Evolutionary conservation across 345 rosid genomes (phyloP), one percentile per base, ranked within the genome.

Genomic region (Microthlaspi erraticum): DNA sequence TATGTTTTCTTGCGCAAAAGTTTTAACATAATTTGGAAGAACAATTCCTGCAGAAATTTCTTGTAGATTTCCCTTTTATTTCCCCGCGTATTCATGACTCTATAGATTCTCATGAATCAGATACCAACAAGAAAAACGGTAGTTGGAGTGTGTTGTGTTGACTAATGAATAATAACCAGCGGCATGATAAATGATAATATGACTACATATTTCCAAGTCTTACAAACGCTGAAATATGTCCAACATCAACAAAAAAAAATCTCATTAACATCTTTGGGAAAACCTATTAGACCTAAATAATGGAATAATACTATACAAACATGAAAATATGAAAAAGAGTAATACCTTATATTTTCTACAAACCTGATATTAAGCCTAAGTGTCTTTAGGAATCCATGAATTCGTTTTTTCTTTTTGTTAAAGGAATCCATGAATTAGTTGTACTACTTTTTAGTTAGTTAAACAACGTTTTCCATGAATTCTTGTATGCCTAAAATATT

Each of bases 1-100:
- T 18, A 1, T 17, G 3, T 17, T 61, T 52, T 52, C 33, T 45
- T 55, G 23, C 9, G 45, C 23, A 29, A 19, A 72, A 13, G 16
- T 46, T 44, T 53, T 6, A 41, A 39, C 36, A 16, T 46, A n/a
- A 17, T 56, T 41, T 29, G 20, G 16, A 73, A 64, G 39, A 20
- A 33, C 19, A 20, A 14, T 11, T 64, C n/a, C 5, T 14, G 19
- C 9, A 23, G 41, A 72, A 72, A 11, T 73, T 73, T 36, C 51
- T 48, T 31, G 31, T 12, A 3, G 17, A 38, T 56, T 64, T 45
- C 76, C 36, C 3, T 20, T 48, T 44, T 2, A 23, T 52, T 72
- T 63, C 41, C 32, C 23, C 3, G 10, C 56, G 5, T 55, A 64
- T 64, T 46, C 71, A 42, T 52, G 11, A 36, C 17, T 55, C 5